Conservation (phyloP, 306 rosid genomes). For the Malus asiatica region DNA sequence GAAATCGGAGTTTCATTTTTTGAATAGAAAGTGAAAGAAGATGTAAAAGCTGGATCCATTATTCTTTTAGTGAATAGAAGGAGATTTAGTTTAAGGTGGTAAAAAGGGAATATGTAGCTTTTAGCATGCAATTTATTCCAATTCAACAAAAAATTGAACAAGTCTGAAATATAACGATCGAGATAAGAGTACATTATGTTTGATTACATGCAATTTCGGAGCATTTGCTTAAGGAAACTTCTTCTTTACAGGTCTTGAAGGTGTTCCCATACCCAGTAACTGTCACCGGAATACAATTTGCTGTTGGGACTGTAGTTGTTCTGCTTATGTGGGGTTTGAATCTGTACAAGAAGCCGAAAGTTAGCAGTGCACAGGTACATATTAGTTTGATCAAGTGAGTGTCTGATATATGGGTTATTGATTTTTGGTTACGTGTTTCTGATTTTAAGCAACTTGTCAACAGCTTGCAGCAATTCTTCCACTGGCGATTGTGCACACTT, state of each 20-base stretch:
- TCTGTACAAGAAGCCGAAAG: conserved; percentile 67
- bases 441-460: conserved; percentile 7
- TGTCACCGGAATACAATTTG: conserved; percentile 57
- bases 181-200: neutral
- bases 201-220: neutral
- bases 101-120: neutral
- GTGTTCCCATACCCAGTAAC: conserved; percentile 69
- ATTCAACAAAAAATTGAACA: too few species aligned
- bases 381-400: neutral
- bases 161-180: neutral
- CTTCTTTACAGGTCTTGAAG: conserved; percentile 65
- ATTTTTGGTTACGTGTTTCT: conserved; percentile 3
- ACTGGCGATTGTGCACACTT: conserved; percentile 70
- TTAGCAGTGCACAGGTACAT: conserved; percentile 65
- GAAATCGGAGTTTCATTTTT: too few species aligned
- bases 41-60: too few species aligned
- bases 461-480: conserved; percentile 83
- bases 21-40: too few species aligned
- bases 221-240: neutral
- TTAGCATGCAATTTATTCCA: neutral
- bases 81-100: neutral
- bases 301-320: conserved; percentile 62
- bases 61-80: too few species aligned
- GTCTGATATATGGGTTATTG: conserved; percentile 2
- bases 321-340: conserved; percentile 71